Evolutionary conservation across 2,329 filamentous ascomycete species (phyloP).

Genomic region (Orbilia javanica): DNA sequence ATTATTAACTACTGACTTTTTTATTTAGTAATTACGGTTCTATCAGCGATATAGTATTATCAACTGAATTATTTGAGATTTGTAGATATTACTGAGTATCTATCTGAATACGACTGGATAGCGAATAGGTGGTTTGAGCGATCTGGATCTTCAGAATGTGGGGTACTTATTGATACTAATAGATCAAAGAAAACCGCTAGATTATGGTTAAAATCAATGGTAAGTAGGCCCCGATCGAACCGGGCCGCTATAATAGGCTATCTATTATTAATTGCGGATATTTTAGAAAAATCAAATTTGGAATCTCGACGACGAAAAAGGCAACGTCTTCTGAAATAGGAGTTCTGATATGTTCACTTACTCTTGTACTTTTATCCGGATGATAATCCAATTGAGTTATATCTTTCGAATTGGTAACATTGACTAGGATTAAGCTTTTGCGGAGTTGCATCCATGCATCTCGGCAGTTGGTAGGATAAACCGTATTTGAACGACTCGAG

Average conservation of each 20-base stretch:
- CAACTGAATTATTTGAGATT: not conserved
- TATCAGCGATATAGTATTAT: not conserved
- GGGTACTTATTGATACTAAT: not conserved
- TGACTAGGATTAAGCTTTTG: slow-evolving; percentile 8
- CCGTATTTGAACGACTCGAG: slow-evolving; percentile 27
- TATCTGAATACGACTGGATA: no score
- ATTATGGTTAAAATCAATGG: not conserved
- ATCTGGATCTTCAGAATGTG: not conserved
- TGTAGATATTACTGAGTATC: not conserved
- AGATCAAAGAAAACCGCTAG: not conserved
- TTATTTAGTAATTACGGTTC: not conserved
- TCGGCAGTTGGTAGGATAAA: slow-evolving; percentile 32
- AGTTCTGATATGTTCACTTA: not conserved
- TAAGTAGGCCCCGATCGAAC: not conserved
- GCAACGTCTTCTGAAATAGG: slow-evolving; percentile 7
- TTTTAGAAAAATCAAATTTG: not conserved
- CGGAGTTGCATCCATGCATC: slow-evolving; percentile 5
- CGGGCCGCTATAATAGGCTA: not conserved
- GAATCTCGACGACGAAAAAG: not conserved
- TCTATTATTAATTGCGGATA: not conserved
- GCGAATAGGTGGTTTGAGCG: not conserved
- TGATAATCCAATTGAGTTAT: slow-evolving; percentile 16
- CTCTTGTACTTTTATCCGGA: slow-evolving; percentile 2
- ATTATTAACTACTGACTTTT: not conserved
- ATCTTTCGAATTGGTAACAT: slow-evolving; percentile 1